These are phyloP conservation scores for Pseudozyma sp. DNA, from an alignment of 1,284 basidiomycete genomes.

Conservation along the genomic window DNA sequence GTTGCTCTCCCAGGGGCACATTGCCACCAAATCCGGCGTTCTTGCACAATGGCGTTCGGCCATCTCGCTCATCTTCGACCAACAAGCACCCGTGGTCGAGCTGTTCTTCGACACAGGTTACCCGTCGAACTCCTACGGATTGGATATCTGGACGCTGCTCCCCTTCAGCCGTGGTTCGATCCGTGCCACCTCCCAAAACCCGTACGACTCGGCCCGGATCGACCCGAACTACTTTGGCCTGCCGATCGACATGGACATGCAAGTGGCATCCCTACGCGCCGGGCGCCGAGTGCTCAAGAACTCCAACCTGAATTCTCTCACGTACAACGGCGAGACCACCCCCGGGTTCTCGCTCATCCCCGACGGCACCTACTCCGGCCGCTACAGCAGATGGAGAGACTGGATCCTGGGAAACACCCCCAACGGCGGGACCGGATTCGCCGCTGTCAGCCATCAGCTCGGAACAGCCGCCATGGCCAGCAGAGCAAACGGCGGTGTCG, in stretches of 20 bases:
- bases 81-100: constrained; percentile 51
- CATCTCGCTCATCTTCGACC: constrained; percentile 47
- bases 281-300: constrained; percentile 64
- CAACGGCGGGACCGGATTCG: constrained; percentile 60
- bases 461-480: constrained; percentile 77
- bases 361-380: constrained; percentile 56
- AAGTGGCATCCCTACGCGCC: constrained; percentile 63
- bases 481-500: constrained; percentile 73
- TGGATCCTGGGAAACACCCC: constrained; percentile 67
- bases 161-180: constrained; percentile 55
- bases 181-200: constrained; percentile 37
- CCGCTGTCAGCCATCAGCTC: constrained; percentile 73
- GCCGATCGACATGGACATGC: constrained; percentile 68
- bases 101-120: constrained; percentile 59
- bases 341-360: constrained; percentile 66
- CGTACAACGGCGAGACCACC: constrained; percentile 64
- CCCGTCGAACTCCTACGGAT: constrained; percentile 50
- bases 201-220: constrained; percentile 25
- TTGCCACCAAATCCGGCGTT: constrained; percentile 40
- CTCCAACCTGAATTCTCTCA: constrained; percentile 52
- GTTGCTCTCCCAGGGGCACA: constrained; percentile 49
- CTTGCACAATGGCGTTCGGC: constrained; percentile 48
- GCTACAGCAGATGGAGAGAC: constrained; percentile 63
- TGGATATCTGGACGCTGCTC: constrained; percentile 62
- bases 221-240: constrained; percentile 67